phyloP scores from a whole-genome alignment of 495 filamentous ascomycete species.

The Podospora pseudopauciseta region DNA sequence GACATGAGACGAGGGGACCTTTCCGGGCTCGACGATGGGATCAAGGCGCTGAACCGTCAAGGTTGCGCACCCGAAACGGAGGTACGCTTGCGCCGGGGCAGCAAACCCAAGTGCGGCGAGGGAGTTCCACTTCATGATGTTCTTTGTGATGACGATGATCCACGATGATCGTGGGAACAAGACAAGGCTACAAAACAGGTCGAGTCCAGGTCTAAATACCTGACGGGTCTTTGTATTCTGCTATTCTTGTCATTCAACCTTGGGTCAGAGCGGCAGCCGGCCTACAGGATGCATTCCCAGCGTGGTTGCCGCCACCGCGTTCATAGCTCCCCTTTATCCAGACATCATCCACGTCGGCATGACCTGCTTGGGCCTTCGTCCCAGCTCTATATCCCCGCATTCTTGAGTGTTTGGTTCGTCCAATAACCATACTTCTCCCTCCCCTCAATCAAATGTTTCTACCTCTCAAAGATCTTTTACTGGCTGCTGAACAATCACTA shows the following conservation, averaged over 20 bases:
- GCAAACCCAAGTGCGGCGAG: background rate
- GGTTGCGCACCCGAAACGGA: slow-evolving; percentile 21
- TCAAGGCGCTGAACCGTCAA: slow-evolving; percentile 41
- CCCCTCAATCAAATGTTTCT: background rate
- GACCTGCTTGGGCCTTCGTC: background rate
- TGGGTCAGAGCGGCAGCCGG: background rate
- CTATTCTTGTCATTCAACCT: background rate
- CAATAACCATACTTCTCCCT: background rate
- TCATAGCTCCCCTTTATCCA: background rate
- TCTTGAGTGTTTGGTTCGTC: background rate
- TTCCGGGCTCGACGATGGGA: slow-evolving; percentile 40
- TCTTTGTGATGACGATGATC: background rate
- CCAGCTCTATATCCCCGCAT: background rate
- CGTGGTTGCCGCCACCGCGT: background rate
- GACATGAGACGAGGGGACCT: slow-evolving; percentile 42
- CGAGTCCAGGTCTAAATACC: background rate
- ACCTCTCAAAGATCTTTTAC: background rate
- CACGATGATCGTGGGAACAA: background rate
- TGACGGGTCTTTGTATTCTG: background rate
- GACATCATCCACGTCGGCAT: background rate
- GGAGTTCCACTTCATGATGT: slow-evolving; percentile 15
- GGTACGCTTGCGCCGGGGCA: slow-evolving; percentile 11
- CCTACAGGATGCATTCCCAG: background rate
- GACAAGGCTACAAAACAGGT: background rate
- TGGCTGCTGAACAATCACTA: background rate